Percentiles rank a stretch among this genome's conserved stretches.
Conservation (phyloP, 2,329 filamentous ascomycete species). For the Fusarium longipes region DNA sequence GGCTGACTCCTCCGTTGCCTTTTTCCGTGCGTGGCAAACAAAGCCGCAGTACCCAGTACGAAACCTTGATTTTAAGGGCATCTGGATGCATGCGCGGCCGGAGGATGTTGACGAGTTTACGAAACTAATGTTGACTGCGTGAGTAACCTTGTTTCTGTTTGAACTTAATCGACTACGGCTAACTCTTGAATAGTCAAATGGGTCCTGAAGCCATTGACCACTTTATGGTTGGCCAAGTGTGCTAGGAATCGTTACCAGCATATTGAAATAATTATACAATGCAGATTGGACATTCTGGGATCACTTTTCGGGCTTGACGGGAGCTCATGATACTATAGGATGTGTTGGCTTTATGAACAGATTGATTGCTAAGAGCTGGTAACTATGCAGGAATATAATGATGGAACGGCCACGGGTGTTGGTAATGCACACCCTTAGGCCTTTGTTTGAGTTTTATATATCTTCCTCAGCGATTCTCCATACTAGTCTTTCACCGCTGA, state of each 20-base stretch:
- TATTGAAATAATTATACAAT: not conserved
- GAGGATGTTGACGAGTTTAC: constrained; percentile 57
- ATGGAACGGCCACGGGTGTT: not conserved
- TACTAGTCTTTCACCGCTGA: constrained; percentile 57
- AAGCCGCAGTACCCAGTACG: constrained; percentile 53
- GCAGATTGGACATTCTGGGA: not conserved
- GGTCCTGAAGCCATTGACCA: constrained; percentile 52
- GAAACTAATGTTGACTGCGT: constrained; percentile 53
- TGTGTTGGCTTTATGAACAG: not conserved
- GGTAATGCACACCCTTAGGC: not conserved
- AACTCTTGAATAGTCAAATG: constrained; percentile 46
- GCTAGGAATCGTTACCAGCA: constrained; percentile 21
- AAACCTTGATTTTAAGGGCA: constrained; percentile 51
- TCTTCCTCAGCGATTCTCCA: constrained; percentile 48
- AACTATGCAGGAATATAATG: not conserved
- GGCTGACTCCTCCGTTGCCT: constrained; percentile 54
- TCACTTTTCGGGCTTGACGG: not conserved
- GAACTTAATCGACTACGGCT: not conserved
- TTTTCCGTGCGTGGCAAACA: constrained; percentile 58
- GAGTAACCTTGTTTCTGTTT: constrained; percentile 32
- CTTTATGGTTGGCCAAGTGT: constrained; percentile 50
- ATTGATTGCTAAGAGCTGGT: not conserved
- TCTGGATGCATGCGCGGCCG: constrained; percentile 52
- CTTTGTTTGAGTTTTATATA: not conserved
- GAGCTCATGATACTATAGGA: not conserved